Evolutionary conservation across 2,329 filamentous ascomycete species (phyloP), one percentile per base, ranked within the genome.

Genomic region (Epichloe hybrida): DNA sequence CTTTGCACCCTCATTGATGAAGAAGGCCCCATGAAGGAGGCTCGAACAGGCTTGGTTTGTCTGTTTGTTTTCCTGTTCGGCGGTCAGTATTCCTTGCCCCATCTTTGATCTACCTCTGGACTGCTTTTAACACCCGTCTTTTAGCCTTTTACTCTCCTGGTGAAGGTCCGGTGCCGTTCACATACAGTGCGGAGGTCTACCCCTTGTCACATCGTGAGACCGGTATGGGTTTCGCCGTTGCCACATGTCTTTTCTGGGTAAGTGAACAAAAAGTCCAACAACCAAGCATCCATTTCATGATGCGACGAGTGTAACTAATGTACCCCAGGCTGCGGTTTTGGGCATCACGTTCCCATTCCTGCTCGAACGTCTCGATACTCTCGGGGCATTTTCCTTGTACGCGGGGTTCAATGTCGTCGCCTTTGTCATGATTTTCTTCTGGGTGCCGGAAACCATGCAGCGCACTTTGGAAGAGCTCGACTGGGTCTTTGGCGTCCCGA

Each of bases 21-120:
- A 17, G 60, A 67, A 20, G 52, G 49, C 13, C 45, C 45, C 35
- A 59, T 64, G 0, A 67, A 60, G 21, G 67, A 61, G 0, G 69
- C 71, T 0, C 72, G 75, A 51, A 68, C 79, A 27, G 75, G 69
- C 36, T 62, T 78, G 0, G 73, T 84, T 36, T 78, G 80, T 2
- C 66, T 81, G 4, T 83, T 84, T 54, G 69, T 84, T 54, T 85
- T 79, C 65, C 61, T 85, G 13, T 86, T 84, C 55, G 77, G 74
- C 1, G 77, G 57, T 59, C 27, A 46, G 53, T 46, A 47, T 34
- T 38, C 23, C 20, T 13, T 8, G 8, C 3, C 2, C 15, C 39
- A 5, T 7, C n/a, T 17, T 17, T 36, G n/a, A 7, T 20, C 20
- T 6, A 7, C 1, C 17, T n/a, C 20, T 13, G 1, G 5, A 9